A percentile compares a stretch with the other conserved stretches of the same genome.
Evolutionary conservation across 805 yeast species (phyloP).

Genomic region (Cyberlindnera euphorbiae): DNA sequence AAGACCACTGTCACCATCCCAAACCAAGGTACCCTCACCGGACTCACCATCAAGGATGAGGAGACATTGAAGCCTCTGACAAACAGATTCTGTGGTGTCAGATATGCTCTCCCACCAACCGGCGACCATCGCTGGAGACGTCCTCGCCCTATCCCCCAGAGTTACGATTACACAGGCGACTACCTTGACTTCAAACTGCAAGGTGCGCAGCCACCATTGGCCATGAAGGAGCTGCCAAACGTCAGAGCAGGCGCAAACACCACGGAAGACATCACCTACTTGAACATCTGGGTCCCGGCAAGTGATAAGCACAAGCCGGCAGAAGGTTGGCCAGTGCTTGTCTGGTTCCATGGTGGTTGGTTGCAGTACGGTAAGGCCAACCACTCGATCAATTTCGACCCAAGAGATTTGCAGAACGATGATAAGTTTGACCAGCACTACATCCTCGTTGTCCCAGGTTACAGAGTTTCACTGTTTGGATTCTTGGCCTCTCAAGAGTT

Average conservation of each 20-base stretch:
- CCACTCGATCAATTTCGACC: slow-evolving; percentile 12
- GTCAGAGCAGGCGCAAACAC: slow-evolving; percentile 8
- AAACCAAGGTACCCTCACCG: slow-evolving; percentile 9
- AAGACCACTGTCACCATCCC: slow-evolving; percentile 8
- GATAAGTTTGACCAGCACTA: slow-evolving; percentile 26
- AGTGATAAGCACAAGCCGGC: slow-evolving; percentile 20
- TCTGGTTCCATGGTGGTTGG: slow-evolving; percentile 42
- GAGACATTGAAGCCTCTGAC: slow-evolving; percentile 8
- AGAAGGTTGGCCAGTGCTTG: slow-evolving; percentile 40
- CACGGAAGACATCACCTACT: slow-evolving; percentile 31
- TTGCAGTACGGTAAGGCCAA: slow-evolving; percentile 28
- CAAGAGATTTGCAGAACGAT: slow-evolving; percentile 19
- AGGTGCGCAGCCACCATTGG: slow-evolving; percentile 11
- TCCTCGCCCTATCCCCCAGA: slow-evolving; percentile 30
- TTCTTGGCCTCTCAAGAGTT: slow-evolving; percentile 28
- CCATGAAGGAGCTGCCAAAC: slow-evolving; percentile 10
- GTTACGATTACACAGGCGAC: slow-evolving; percentile 35
- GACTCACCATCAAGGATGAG: slow-evolving; percentile 14
- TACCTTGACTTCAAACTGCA: slow-evolving; percentile 26
- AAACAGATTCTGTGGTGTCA: slow-evolving; percentile 11
- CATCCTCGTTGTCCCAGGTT: slow-evolving; percentile 34
- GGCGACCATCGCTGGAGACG: slow-evolving; percentile 31
- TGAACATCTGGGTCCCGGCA: slow-evolving; percentile 39
- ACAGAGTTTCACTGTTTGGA: slow-evolving; percentile 37
- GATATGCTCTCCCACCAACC: slow-evolving; percentile 30